Evolutionary conservation across 2,329 filamentous ascomycete species (phyloP), one percentile per base, ranked within the genome.

Genomic region (Epichloe sylvatica): DNA sequence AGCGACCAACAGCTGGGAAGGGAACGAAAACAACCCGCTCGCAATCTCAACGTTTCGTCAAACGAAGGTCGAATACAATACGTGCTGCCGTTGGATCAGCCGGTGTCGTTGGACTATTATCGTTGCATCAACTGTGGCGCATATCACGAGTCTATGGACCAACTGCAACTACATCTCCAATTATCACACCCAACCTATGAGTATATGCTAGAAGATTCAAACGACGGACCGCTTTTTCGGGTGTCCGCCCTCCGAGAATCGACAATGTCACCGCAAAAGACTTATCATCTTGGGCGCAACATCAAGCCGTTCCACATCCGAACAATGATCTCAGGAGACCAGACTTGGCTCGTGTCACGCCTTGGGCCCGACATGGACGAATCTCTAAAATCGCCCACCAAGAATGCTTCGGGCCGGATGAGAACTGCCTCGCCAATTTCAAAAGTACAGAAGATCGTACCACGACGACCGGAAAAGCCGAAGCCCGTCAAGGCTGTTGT

Each of bases 1-100:
- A 80, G 73, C 60, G 75, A 77, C 55, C 74, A 76, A 55, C 75
- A 76, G 5, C 70, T 76, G 47, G 76, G 77, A 4, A 75, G 69
- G 55, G 71, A 73, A 41, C 69, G 68, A 53, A 74, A 71, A 53
- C 68, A 67, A 57, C 57, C 57, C 49, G 52, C 57, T 51, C 55
- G 60, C 51, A 54, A 52, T 52, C 50, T 58, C 49, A 54, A 61
- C 46, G 45, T 50, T 52, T 57, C 53, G 23, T 51, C 53, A 37
- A 64, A 62, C 49, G 69, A 70, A 55, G 71, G 67, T 56, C 67
- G 60, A 53, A 69, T 78, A 48, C 68, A 64, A 43, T 80, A 71
- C 58, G 61, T 65, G 44, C 59, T 71, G 40, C 70, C 68, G 21
- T 63, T 64, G 43, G 67, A 76, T 53, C 64, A 71, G 51, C 64